These are phyloP conservation scores for Nicotiana knightiana DNA, from an alignment of 257 asterid genomes.

Conservation along the genomic window DNA sequence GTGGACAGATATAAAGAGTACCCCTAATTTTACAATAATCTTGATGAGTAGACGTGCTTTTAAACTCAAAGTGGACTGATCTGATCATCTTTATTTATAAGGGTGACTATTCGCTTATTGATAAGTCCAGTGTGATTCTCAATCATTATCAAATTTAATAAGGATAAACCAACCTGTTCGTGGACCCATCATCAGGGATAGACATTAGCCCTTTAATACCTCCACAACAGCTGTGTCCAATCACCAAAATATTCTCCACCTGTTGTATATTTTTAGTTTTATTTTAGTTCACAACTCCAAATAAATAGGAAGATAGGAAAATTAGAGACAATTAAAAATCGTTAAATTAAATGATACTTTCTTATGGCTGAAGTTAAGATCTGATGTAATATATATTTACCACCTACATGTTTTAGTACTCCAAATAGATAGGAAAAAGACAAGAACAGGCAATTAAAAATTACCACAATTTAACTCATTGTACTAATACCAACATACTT, in stretches of 20 bases:
- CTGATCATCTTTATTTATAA: background rate
- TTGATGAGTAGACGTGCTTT: background rate
- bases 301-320: background rate
- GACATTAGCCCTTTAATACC: slow-evolving; percentile 94
- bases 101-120: background rate
- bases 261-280: slow-evolving; percentile 11
- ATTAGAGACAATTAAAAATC: background rate
- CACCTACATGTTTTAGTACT: background rate
- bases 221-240: slow-evolving; percentile 94
- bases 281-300: background rate
- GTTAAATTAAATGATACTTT: background rate
- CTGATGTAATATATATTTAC: background rate
- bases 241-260: slow-evolving; percentile 83
- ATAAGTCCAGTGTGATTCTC: background rate
- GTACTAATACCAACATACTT: background rate
- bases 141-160: background rate
- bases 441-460: background rate
- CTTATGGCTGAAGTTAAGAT: background rate
- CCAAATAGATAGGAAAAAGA: background rate
- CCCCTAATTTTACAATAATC: background rate
- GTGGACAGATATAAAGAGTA: too few relatives aligned
- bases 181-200: slow-evolving; percentile 74
- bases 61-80: background rate
- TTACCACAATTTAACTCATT: background rate
- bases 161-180: slow-evolving; percentile 36